Conservation (phyloP, 202 grass and related monocot genomes). For the Schoenoplectus tabernaemontani region DNA sequence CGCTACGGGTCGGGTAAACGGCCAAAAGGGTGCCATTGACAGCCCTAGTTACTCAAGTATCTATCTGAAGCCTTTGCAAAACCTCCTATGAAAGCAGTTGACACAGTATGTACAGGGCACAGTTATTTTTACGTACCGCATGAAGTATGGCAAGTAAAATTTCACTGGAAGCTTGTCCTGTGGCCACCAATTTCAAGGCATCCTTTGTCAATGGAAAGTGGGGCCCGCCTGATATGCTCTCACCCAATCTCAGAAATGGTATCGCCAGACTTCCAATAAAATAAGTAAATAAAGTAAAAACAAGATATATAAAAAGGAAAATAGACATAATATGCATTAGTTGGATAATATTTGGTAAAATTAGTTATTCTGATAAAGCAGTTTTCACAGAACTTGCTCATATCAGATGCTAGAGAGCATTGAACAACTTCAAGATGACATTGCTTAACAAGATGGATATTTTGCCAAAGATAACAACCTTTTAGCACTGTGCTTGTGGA, state of each 20-base stretch:
- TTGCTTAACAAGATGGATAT: background rate
- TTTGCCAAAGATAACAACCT: background rate
- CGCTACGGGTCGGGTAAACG: too few relatives aligned
- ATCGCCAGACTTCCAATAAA: slow-evolving; percentile 30
- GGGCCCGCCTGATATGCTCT: slow-evolving; percentile 29
- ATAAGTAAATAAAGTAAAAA: background rate
- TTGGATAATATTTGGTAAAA: background rate
- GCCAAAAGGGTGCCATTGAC: too few relatives aligned
- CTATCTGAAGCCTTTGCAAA: background rate
- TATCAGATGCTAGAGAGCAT: background rate
- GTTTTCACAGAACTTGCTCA: background rate
- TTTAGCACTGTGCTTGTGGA: background rate
- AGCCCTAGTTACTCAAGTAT: too few relatives aligned
- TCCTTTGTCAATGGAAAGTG: slow-evolving; percentile 38
- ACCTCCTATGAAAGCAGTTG: background rate
- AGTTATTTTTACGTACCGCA: slow-evolving; percentile 27
- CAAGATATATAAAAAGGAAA: background rate
- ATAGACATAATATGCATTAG: background rate
- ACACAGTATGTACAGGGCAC: too few relatives aligned
- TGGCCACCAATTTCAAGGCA: slow-evolving; percentile 34
- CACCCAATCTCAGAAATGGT: slow-evolving; percentile 43
- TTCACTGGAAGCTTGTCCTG: slow-evolving; percentile 36
- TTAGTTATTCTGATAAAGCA: background rate
- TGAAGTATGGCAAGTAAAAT: slow-evolving; percentile 34
- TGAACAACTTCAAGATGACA: too few relatives aligned